Evolutionary conservation across 2,329 filamentous ascomycete species (phyloP), one percentile per base, ranked within the genome.

Genomic region (Penicillium sp.): DNA sequence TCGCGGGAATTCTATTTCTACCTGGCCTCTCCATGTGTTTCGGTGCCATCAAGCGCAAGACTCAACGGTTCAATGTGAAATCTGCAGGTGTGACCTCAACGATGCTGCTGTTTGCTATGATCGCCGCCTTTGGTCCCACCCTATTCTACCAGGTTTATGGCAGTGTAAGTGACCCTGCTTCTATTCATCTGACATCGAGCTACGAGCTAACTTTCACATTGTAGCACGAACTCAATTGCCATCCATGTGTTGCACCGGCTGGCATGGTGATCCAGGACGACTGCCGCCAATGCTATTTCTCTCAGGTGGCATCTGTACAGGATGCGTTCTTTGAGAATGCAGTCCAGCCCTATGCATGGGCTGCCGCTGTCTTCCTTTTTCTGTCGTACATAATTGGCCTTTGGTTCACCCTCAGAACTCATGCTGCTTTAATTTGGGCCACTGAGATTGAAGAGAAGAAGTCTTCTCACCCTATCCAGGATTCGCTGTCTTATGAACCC

Each of bases 81-180:
- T 97, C 93, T 31, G 94, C 94, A 27, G 92, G 94, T 70, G 94
- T 97, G 31, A 97, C 93, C 0, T 97, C 92, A 2, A 99, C 94
- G 0, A 99, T 99, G 94, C 78, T 99, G 54, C 81, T 99, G 9
- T 99, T 99, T 71, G 93, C 94, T 23, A 89, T 96, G 37, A 94
- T 99, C 65, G 93, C 90, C 58, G 91, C 93, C 8, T 99, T 99
- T 74, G 89, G 93, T 0, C 94, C 94, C 2, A 99, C 94, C 0
- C 78, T 99, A 14, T 99, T 99, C 77, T 99, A 97, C 75, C 93
- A 99, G 70, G 96, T 99, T 60, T 97, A 97, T 73, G 95, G 94
- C 64, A 96, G 92, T 47, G 84, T 87, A 78, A 77, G 82, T 79
- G 22, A 25, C 25, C 31, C 12, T 12, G n/a, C 15, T 35, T 35